Base-by-base conservation (phyloP, 805 yeast genomes). In the Wickerhamomyces rabaulensis region DNA sequence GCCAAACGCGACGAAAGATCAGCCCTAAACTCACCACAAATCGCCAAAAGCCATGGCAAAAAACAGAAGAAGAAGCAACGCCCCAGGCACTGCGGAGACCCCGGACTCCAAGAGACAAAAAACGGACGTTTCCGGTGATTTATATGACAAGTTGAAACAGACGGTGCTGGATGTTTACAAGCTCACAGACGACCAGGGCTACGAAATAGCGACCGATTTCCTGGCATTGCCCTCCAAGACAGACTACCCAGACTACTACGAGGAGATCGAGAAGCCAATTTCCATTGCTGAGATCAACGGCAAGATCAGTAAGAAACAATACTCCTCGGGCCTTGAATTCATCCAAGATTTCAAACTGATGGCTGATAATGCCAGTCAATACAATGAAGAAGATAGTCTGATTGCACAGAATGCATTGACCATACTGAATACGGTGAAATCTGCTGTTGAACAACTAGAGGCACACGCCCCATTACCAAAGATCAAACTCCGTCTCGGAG, bases 171-270 rank as follows among this genome's bases (percentile, higher is more conserved):
- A 60, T 9, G 63, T 73, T 3, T 52, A 59, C 21, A 63, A 64
- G 4, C 51, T 71, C 38, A 54, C 60, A 29, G 70, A 65, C 48
- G 73, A 66, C 42, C 12, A 44, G 57, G 51, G 71, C 61, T 52
- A 58, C 60, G 26, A 52, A 16, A 50, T 52, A 9, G 40, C 42
- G 6, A 66, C 74, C 52, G 78, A 79, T 63, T 89, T 90, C 65
- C 62, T 81, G 51, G 81, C 79, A 54, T 71, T 89, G 35, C 97
- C 96, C 8, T 75, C 85, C 22, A 79, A 81, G 54, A 81, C 83
- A 60, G 65, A 78, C 40, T 88, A 86, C 58, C 90, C 96, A 0
- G 95, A 88, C 60, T 90, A 89, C 63, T 87, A 83, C 61, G 75
- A 78, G 47, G 69, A 80, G 45, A 80, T 87, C 40, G 81, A 87